Evolutionary conservation across 1,139 yeast genomes (phyloP).

Genomic region (Hanseniaspora uvarum): DNA sequence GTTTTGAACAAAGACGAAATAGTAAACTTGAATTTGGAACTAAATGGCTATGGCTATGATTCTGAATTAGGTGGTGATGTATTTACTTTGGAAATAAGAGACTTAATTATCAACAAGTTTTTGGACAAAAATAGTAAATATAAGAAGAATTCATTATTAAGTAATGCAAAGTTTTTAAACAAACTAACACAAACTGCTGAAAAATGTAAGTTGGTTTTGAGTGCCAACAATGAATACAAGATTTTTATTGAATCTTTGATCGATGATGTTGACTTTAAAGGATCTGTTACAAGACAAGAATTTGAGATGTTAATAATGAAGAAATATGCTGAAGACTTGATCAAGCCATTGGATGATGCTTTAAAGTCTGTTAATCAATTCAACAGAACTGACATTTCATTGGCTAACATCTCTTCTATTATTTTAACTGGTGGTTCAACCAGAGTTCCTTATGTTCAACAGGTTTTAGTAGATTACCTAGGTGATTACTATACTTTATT

Average conservation of each 20-base stretch:
- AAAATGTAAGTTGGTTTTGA: slow-evolving; percentile 70
- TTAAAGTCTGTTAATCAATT: slow-evolving; percentile 32
- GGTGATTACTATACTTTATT: slow-evolving; percentile 43
- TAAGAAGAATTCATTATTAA: slow-evolving; percentile 35
- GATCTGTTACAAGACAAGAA: slow-evolving; percentile 59
- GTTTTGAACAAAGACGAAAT: slow-evolving; percentile 30
- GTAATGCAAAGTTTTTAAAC: slow-evolving; percentile 47
- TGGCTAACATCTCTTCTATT: slow-evolving; percentile 49
- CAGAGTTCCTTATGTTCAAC: slow-evolving; percentile 79
- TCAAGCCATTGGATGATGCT: slow-evolving; percentile 49
- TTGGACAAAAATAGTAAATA: slow-evolving; percentile 31
- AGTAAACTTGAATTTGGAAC: slow-evolving; percentile 38
- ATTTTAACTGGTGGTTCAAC: slow-evolving; percentile 86
- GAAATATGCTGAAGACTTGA: slow-evolving; percentile 39
- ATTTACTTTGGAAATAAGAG: slow-evolving; percentile 56
- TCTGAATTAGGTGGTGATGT: slow-evolving; percentile 61
- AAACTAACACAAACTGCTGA: slow-evolving; percentile 76
- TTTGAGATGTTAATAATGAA: slow-evolving; percentile 50
- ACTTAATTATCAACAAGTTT: slow-evolving; percentile 51
- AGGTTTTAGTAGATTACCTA: slow-evolving; percentile 42
- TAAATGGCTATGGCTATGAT: slow-evolving; percentile 66
- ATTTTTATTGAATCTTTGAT: slow-evolving; percentile 58
- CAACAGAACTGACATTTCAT: slow-evolving; percentile 25
- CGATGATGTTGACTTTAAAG: slow-evolving; percentile 62
- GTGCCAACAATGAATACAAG: slow-evolving; percentile 73